Conservation (phyloP, 768 basidiomycete species). For the Lentinula guzmanii region DNA sequence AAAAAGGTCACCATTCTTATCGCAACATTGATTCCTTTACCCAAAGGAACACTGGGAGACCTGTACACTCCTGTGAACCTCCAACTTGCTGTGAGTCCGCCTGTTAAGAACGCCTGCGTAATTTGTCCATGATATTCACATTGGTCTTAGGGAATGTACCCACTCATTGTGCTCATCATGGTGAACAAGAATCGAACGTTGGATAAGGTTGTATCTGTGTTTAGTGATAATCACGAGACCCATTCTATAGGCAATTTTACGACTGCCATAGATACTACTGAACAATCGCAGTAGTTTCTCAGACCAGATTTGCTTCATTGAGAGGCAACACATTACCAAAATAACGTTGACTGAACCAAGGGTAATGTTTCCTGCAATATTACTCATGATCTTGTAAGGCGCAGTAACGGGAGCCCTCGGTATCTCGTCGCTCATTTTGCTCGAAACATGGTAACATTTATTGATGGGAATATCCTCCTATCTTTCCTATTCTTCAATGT, state of each 20-base stretch:
- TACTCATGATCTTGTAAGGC: too few relatives aligned
- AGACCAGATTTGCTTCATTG: not conserved
- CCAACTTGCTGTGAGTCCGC: conserved; percentile 11
- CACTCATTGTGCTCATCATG: conserved; percentile 6
- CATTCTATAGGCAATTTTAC: not conserved
- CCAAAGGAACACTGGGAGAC: conserved; percentile 12
- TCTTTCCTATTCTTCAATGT: too few relatives aligned
- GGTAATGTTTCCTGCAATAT: too few relatives aligned
- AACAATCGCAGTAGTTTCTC: not conserved
- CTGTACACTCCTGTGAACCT: conserved; percentile 11
- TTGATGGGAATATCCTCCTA: too few relatives aligned
- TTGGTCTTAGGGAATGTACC: conserved; percentile 6
- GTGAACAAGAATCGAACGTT: not conserved
- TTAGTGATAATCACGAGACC: not conserved
- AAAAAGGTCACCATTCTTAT: conserved; percentile 7
- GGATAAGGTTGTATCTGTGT: not conserved
- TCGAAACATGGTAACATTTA: too few relatives aligned
- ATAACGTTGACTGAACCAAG: too few relatives aligned
- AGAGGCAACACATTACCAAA: not conserved
- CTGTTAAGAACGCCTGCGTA: not conserved
- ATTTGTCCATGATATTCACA: too few relatives aligned
- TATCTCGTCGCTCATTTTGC: too few relatives aligned
- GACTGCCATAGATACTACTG: not conserved
- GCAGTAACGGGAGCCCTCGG: too few relatives aligned
- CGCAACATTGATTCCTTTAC: conserved; percentile 6